These are phyloP conservation scores for Camillea tinctor DNA, from an alignment of 2,329 filamentous ascomycete genomes.

Conservation along the genomic window DNA sequence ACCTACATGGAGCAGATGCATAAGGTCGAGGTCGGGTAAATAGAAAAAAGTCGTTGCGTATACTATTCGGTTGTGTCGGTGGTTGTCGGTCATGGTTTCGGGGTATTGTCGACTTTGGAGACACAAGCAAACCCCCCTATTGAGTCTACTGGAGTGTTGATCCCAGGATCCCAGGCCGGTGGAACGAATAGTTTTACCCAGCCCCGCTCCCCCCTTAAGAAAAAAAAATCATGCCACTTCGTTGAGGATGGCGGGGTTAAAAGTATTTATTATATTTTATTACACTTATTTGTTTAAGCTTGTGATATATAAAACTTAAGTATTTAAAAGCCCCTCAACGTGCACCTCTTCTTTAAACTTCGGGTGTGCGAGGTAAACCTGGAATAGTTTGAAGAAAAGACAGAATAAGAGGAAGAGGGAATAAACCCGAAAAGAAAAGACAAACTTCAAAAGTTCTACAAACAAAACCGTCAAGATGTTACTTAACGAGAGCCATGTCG, in stretches of 20 bases:
- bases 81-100: no score
- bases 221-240: background rate
- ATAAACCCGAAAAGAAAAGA: background rate
- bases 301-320: no score
- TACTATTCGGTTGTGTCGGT: background rate
- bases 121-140: no score
- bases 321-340: background rate
- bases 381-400: no score
- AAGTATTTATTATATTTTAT: background rate
- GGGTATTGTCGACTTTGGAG: no score
- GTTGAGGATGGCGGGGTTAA: background rate
- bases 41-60: background rate
- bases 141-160: no score
- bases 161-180: background rate
- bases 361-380: background rate
- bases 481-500: slow-evolving; percentile 52
- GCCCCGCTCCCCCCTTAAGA: background rate
- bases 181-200: background rate
- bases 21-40: background rate
- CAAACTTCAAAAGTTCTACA: slow-evolving; percentile 4
- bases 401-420: no score
- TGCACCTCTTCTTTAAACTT: background rate
- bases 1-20: background rate
- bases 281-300: no score
- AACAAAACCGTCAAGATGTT: slow-evolving; percentile 41